Conservation (phyloP, 140 eudicot genomes). For the Anethum foeniculum region DNA sequence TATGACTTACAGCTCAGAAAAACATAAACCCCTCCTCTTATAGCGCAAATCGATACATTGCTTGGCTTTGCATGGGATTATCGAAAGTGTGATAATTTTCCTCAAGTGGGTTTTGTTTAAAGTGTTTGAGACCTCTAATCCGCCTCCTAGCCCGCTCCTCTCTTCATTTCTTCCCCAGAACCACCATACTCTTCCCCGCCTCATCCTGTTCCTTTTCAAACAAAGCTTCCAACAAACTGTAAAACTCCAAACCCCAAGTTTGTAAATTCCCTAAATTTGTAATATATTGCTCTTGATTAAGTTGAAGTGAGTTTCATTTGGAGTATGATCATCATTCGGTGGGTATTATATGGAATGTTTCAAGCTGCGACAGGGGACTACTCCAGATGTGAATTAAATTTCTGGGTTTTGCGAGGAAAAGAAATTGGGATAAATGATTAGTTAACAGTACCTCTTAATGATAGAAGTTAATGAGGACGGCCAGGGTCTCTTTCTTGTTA, state of each 20-base stretch:
- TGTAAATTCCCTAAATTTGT: not conserved
- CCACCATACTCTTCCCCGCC: not conserved
- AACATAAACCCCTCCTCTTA: too few species aligned
- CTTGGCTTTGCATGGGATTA: not conserved
- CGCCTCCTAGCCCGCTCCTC: not conserved
- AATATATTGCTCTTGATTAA: not conserved
- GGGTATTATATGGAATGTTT: not conserved
- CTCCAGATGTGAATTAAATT: not conserved
- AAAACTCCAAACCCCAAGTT: not conserved
- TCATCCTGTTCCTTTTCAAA: not conserved
- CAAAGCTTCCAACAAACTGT: not conserved
- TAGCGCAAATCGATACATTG: not conserved
- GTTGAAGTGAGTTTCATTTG: not conserved
- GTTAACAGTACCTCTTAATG: not conserved
- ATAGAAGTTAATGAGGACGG: not conserved
- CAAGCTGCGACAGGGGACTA: not conserved
- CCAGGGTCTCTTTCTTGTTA: not conserved
- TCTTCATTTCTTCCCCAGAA: not conserved
- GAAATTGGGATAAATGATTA: not conserved
- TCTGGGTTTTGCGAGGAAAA: not conserved
- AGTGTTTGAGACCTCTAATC: not conserved
- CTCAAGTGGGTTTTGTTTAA: not conserved
- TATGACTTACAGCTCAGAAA: too few species aligned
- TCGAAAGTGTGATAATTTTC: not conserved
- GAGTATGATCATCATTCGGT: not conserved